These are phyloP conservation scores for Penicillium sp. DNA, from an alignment of 2,329 filamentous ascomycete genomes.

Conservation along the genomic window DNA sequence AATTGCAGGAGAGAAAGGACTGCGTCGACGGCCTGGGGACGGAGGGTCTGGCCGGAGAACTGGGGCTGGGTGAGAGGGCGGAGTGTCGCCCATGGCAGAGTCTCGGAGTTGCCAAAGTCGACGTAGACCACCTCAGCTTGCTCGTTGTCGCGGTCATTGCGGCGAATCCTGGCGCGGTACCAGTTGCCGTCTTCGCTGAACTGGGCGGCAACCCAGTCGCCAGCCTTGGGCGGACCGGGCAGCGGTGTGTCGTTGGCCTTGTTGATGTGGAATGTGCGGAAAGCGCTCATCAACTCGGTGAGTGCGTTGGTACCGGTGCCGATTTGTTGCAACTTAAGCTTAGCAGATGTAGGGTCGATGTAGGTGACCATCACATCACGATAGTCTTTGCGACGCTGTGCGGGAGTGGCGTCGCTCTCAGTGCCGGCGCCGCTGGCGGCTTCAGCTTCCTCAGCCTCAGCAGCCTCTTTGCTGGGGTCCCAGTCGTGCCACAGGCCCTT, in stretches of 20 bases:
- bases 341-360: constrained; percentile 72
- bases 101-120: constrained; percentile 94
- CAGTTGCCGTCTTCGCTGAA: constrained; percentile 88
- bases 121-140: constrained; percentile 89
- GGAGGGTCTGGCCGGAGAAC: constrained; percentile 79
- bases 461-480: constrained; percentile 82
- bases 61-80: constrained; percentile 75
- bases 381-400: constrained; percentile 77
- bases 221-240: constrained; percentile 76
- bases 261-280: constrained; percentile 86
- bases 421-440: constrained; percentile 51
- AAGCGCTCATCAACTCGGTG: constrained; percentile 83
- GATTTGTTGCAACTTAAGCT: constrained; percentile 87
- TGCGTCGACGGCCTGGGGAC: constrained; percentile 82
- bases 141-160: constrained; percentile 88
- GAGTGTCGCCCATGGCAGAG: constrained; percentile 77
- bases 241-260: constrained; percentile 75
- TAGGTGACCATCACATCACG: constrained; percentile 91
- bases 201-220: constrained; percentile 85
- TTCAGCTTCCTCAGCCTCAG: constrained; percentile 53
- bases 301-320: constrained; percentile 81
- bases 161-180: constrained; percentile 88
- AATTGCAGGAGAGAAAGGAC: constrained; percentile 87
- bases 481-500: constrained; percentile 93
- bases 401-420: constrained; percentile 52